These are phyloP conservation scores for Sphagnum contortum DNA, from an alignment of 225 moss, liverwort and hornwort genomes.

Conservation along the genomic window DNA sequence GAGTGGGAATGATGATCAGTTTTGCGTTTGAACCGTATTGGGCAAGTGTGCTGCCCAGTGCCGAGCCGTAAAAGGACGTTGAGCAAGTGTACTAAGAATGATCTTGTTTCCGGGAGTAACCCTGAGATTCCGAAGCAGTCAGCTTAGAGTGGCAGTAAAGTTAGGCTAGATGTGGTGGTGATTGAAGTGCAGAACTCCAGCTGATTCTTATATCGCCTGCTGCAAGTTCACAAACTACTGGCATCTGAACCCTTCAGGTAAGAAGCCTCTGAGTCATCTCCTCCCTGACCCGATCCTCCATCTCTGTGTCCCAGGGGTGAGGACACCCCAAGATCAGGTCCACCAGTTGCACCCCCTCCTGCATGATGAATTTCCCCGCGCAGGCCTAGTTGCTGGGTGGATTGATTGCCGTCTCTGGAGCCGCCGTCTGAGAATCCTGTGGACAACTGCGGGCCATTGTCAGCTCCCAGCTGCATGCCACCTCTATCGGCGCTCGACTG, in stretches of 20 bases:
- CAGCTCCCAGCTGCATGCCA: slow-evolving; percentile 1
- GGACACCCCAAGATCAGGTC: slow-evolving; percentile 25
- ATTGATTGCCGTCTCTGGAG: slow-evolving; percentile 18
- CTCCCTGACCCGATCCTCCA: slow-evolving; percentile 23
- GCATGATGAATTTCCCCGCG: slow-evolving; percentile 20
- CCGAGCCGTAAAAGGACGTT: no score
- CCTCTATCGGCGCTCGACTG: slow-evolving; percentile 23
- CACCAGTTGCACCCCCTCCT: slow-evolving; percentile 36
- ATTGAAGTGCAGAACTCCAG: no score
- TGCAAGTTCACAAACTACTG: slow-evolving; percentile 12
- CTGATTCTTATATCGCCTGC: no score
- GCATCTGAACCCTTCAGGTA: slow-evolving; percentile 49
- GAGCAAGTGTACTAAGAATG: no score
- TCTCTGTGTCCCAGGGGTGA: slow-evolving; percentile 22
- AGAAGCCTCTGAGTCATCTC: slow-evolving; percentile 35
- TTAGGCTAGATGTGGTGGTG: no score
- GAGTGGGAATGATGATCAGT: no score
- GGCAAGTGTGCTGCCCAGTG: no score
- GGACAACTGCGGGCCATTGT: slow-evolving; percentile 31
- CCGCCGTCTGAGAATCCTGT: slow-evolving; percentile 26
- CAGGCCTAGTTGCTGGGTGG: slow-evolving; percentile 20
- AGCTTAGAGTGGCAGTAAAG: no score
- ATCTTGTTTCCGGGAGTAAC: no score
- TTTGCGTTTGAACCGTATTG: no score
- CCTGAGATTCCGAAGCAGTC: no score